A percentile compares a stretch with the other conserved stretches of the same genome.
phyloP scores from a whole-genome alignment of 257 asterid species.

The Salvia splendens region DNA sequence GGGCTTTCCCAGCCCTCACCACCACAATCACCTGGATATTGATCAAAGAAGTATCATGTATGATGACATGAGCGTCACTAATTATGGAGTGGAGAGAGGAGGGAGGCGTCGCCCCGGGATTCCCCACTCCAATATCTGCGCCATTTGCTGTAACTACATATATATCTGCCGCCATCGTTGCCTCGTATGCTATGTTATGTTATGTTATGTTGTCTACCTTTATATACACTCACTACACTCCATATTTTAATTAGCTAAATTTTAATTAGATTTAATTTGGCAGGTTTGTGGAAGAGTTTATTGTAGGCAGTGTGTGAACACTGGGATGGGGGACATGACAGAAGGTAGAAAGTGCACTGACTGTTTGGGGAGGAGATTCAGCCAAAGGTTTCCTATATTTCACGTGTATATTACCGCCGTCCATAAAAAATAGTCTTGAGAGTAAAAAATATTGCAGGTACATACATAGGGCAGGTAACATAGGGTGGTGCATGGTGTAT shows the following conservation, averaged over 20 bases:
- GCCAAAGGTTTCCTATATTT: constrained; percentile 54
- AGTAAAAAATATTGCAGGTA: constrained; percentile 43
- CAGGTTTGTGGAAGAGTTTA: constrained; percentile 83
- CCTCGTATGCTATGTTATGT: constrained; percentile 41
- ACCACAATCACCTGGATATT: constrained; percentile 9
- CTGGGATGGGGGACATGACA: constrained; percentile 83
- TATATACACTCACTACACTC: too few species aligned
- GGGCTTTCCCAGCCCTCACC: constrained; percentile 32
- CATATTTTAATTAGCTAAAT: too few species aligned
- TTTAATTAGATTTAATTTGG: neutral
- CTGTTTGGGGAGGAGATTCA: constrained; percentile 76
- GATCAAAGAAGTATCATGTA: constrained; percentile 44
- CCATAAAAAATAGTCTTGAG: too few species aligned
- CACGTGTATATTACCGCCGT: too few species aligned
- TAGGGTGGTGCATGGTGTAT: constrained; percentile 74
- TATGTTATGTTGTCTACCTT: neutral
- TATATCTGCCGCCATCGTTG: constrained; percentile 76
- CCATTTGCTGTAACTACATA: constrained; percentile 61
- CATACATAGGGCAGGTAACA: constrained; percentile 59
- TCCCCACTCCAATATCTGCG: constrained; percentile 81
- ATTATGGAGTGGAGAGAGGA: constrained; percentile 36
- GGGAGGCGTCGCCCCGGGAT: constrained; percentile 67
- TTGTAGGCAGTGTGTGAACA: constrained; percentile 68
- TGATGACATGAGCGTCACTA: constrained; percentile 46
- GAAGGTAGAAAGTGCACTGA: constrained; percentile 74